Conservation (phyloP, 352 stramenopile species). For the Globisporangium emineosum region DNA sequence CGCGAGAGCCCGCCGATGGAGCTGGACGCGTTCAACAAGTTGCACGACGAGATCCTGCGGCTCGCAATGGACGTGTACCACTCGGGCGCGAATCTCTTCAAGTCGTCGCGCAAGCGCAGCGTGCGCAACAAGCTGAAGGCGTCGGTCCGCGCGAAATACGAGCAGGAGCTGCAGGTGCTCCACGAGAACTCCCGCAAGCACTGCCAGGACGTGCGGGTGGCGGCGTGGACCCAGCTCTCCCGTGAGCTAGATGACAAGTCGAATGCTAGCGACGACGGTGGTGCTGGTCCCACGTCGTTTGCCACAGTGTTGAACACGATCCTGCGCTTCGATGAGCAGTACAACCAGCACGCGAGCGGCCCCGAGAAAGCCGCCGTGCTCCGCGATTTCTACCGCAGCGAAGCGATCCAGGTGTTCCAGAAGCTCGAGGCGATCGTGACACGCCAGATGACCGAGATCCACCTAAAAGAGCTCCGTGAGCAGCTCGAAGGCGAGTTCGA, state of each 20-base stretch:
- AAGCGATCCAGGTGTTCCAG: constrained; percentile 54
- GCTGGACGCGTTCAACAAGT: constrained; percentile 51
- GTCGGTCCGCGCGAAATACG: constrained; percentile 40
- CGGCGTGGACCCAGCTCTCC: constrained; percentile 42
- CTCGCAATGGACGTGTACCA: constrained; percentile 74
- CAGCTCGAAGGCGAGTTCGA: constrained; percentile 59
- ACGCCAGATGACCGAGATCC: constrained; percentile 50
- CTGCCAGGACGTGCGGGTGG: constrained; percentile 38
- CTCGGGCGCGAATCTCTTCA: constrained; percentile 28
- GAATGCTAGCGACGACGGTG: neutral
- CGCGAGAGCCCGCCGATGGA: constrained; percentile 59
- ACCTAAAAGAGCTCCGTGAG: constrained; percentile 43
- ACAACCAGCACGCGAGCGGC: constrained; percentile 39
- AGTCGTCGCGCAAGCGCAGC: constrained; percentile 36
- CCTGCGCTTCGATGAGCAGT: constrained; percentile 49
- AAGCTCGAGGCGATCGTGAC: constrained; percentile 49
- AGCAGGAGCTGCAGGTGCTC: constrained; percentile 37
- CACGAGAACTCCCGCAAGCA: constrained; percentile 42
- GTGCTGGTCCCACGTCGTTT: constrained; percentile 22
- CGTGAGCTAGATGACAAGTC: constrained; percentile 12
- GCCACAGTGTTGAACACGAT: constrained; percentile 43
- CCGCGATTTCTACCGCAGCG: constrained; percentile 49
- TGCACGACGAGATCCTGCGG: constrained; percentile 69
- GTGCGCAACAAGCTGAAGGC: constrained; percentile 53
- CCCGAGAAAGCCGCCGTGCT: constrained; percentile 54